Conservation (phyloP, 2,329 filamentous ascomycete species). For the Niveomyces coronatus region DNA sequence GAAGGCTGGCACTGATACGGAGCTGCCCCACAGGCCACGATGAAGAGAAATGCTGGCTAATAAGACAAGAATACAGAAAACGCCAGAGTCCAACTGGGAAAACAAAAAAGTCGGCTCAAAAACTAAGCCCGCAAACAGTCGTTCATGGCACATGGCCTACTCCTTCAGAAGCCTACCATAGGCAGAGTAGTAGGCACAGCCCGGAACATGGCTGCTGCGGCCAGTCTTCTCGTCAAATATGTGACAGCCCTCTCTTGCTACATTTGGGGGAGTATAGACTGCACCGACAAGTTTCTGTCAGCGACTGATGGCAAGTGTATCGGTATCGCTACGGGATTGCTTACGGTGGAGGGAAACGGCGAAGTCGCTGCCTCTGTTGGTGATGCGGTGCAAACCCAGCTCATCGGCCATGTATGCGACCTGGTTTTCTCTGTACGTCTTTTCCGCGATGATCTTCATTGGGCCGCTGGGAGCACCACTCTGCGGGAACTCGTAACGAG, state of each 20-base stretch:
- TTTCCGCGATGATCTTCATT: constrained; percentile 56
- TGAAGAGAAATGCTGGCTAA: constrained; percentile 5
- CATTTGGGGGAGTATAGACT: constrained; percentile 84
- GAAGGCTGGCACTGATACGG: constrained; percentile 2
- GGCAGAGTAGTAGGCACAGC: constrained; percentile 61
- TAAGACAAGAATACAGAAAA: constrained; percentile 8
- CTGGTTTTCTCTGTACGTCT: constrained; percentile 56
- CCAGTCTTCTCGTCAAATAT: constrained; percentile 73
- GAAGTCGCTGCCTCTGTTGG: constrained; percentile 63
- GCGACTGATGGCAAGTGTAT: constrained; percentile 21
- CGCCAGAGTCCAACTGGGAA: too few species aligned
- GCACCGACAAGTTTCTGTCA: constrained; percentile 19
- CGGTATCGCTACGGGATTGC: constrained; percentile 18
- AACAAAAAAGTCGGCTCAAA: too few species aligned
- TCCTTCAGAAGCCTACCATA: constrained; percentile 41
- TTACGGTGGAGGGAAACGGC: constrained; percentile 74
- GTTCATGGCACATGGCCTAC: constrained; percentile 12
- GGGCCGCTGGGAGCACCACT: constrained; percentile 37
- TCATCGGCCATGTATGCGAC: constrained; percentile 90
- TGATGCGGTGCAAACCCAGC: constrained; percentile 75
- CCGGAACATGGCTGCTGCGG: constrained; percentile 58
- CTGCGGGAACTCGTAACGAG: constrained; percentile 64
- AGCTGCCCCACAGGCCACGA: constrained; percentile 5
- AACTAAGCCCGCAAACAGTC: constrained; percentile 9
- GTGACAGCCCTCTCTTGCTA: constrained; percentile 70